These are phyloP conservation scores for Sugiyamaella valdiviana DNA, from an alignment of 805 yeast genomes.

Conservation along the genomic window DNA sequence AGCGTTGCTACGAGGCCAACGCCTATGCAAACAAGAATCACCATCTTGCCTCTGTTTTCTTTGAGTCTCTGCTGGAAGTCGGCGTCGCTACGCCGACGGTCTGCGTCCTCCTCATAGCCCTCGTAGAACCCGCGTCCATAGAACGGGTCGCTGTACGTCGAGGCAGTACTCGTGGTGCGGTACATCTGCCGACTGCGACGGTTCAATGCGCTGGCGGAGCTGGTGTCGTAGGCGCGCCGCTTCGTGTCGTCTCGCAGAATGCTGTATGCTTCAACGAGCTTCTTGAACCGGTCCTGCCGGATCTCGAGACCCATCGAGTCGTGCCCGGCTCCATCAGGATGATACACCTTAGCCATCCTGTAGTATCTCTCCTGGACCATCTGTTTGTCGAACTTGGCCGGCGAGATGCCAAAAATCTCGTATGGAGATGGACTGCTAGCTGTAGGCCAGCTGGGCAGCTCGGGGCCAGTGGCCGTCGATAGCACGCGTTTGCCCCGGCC, in stretches of 20 bases:
- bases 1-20: slow-evolving; percentile 36
- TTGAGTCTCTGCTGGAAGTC: slow-evolving; percentile 36
- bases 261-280: slow-evolving; percentile 53
- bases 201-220: background rate
- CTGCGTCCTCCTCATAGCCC: slow-evolving; percentile 44
- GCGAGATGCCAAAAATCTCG: slow-evolving; percentile 50
- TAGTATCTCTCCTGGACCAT: slow-evolving; percentile 47
- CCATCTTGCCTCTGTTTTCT: slow-evolving; percentile 37
- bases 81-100: slow-evolving; percentile 27
- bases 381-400: slow-evolving; percentile 33
- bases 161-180: slow-evolving; percentile 1
- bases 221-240: slow-evolving; percentile 41
- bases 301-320: slow-evolving; percentile 34
- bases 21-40: slow-evolving; percentile 38
- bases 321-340: slow-evolving; percentile 54
- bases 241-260: slow-evolving; percentile 42
- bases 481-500: background rate
- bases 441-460: slow-evolving; percentile 49
- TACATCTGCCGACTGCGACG: background rate
- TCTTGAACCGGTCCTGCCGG: slow-evolving; percentile 46
- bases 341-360: slow-evolving; percentile 65
- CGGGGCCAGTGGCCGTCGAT: background rate
- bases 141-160: slow-evolving; percentile 36
- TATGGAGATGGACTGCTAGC: slow-evolving; percentile 57
- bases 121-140: slow-evolving; percentile 65